These are phyloP conservation scores for Atalantia buxifolia DNA, from an alignment of 345 rosid species.

Conservation along the genomic window DNA sequence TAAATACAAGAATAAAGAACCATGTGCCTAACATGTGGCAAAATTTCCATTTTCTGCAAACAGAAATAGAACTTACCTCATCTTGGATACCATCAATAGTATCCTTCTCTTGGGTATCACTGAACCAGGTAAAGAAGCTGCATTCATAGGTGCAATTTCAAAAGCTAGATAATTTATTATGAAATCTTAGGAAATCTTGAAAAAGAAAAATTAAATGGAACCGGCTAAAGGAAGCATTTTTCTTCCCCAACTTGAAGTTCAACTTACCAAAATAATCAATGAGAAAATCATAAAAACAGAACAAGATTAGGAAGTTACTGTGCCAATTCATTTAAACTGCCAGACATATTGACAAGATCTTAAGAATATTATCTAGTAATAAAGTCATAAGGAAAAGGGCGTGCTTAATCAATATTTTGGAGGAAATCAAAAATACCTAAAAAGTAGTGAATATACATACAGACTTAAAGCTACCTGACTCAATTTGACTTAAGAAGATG, in stretches of 20 bases:
- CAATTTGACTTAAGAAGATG: too few relatives aligned
- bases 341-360: not conserved
- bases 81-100: constrained; percentile 60
- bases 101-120: constrained; percentile 53
- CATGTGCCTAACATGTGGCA: not conserved
- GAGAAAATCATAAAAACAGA: not conserved
- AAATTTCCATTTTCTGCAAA: not conserved
- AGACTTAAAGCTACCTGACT: too few relatives aligned
- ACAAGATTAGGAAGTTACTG: not conserved
- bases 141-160: constrained; percentile 7
- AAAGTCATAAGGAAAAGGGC: not conserved
- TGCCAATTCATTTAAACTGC: not conserved
- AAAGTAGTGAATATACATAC: not conserved
- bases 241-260: not conserved
- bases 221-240: not conserved
- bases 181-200: not conserved
- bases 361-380: not conserved
- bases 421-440: not conserved
- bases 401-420: not conserved
- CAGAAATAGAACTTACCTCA: constrained; percentile 52
- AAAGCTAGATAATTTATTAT: not conserved
- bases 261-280: not conserved
- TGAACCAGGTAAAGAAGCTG: constrained; percentile 95
- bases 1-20: not conserved
- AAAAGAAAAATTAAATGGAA: not conserved